phyloP scores from a whole-genome alignment of 768 basidiomycete genomes.

The Mycena galopus region DNA sequence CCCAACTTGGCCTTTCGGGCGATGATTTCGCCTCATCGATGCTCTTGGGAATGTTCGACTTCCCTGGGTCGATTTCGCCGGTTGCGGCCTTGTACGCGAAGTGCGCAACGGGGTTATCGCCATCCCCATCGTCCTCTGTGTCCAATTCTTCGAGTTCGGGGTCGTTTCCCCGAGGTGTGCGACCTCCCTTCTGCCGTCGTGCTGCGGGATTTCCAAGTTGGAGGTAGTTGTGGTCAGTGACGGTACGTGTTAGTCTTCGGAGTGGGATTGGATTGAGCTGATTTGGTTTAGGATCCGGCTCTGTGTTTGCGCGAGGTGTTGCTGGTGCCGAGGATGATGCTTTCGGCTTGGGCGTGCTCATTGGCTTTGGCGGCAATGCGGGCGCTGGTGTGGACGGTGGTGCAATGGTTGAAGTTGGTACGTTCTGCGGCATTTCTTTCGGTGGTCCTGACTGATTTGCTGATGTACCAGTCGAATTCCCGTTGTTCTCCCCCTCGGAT shows the following conservation, averaged over 20 bases:
- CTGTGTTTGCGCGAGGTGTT: not conserved
- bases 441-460: not conserved
- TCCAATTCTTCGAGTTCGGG: not conserved
- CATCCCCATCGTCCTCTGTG: not conserved
- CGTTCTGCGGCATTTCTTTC: not conserved
- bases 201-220: conserved; percentile 13
- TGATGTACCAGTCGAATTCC: conserved; percentile 3
- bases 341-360: not conserved
- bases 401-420: too few species aligned
- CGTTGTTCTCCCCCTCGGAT: too few species aligned
- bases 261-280: conserved; percentile 22
- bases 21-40: not conserved
- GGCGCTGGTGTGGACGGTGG: not conserved
- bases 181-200: not conserved
- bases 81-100: not conserved
- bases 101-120: not conserved
- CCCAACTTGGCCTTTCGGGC: conserved; percentile 8
- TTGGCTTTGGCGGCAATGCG: not conserved
- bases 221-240: too few species aligned
- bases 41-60: not conserved
- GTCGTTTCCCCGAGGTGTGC: not conserved
- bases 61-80: not conserved
- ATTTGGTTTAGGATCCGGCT: conserved; percentile 2
- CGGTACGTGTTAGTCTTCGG: conserved; percentile 9
- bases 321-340: not conserved